Evolutionary conservation across 371 early-diverging fungal genomes (phyloP).

Genomic region (Apophysomyces sp.): DNA sequence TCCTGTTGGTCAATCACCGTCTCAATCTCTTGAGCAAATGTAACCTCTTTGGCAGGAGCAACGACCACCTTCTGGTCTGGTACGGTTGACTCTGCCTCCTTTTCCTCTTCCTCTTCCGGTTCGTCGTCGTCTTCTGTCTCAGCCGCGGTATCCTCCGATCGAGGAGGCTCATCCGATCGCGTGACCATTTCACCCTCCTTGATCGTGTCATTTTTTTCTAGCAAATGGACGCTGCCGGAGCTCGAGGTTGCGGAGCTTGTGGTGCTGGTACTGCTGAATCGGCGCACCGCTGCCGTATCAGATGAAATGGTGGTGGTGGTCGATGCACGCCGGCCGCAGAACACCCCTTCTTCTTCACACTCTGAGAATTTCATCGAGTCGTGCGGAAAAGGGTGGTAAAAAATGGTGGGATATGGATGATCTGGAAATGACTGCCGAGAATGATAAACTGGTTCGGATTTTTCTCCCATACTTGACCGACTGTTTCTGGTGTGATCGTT

Average conservation of each 20-base stretch:
- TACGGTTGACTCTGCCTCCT: neutral
- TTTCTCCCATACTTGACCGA: neutral
- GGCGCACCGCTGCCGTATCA: constrained; percentile 12
- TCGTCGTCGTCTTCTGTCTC: neutral
- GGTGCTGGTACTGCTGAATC: constrained; percentile 20
- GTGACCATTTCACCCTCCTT: neutral
- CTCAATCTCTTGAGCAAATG: neutral
- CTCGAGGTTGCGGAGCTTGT: constrained; percentile 13
- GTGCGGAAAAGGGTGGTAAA: neutral
- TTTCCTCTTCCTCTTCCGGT: neutral
- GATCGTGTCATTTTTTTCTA: constrained; percentile 7
- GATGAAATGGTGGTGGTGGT: constrained; percentile 14
- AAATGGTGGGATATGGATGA: neutral
- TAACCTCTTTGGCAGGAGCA: neutral
- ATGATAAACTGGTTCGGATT: neutral
- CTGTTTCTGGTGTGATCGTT: neutral
- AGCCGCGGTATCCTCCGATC: neutral
- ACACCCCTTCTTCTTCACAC: neutral
- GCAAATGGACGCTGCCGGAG: neutral
- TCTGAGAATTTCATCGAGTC: neutral
- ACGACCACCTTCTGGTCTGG: neutral
- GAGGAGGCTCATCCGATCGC: neutral
- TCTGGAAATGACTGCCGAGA: neutral
- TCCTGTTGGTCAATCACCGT: neutral
- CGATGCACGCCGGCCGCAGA: constrained; percentile 15